These are phyloP conservation scores for Ajuga reptans DNA, from an alignment of 305 asterid species.

Conservation along the genomic window DNA sequence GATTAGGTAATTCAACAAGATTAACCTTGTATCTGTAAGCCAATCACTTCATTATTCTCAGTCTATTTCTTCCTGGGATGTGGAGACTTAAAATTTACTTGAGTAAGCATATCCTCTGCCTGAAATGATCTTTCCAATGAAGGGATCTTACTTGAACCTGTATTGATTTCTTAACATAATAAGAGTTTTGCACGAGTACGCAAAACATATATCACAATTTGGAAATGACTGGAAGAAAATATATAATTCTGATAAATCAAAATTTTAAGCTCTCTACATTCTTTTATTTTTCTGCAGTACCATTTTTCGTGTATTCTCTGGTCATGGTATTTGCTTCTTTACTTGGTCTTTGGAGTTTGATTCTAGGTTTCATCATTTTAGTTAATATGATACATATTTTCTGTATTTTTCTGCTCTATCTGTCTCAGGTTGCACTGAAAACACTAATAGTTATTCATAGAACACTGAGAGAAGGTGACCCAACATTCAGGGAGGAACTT, in stretches of 20 bases:
- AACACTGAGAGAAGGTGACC: slow-evolving; percentile 92
- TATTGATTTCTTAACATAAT: background rate
- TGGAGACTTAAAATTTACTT: background rate
- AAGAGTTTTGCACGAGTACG: background rate
- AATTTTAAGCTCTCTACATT: background rate
- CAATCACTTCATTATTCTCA: background rate
- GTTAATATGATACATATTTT: background rate
- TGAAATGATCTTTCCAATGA: slow-evolving; percentile 1
- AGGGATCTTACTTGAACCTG: background rate
- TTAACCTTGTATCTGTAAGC: background rate
- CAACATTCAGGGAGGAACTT: slow-evolving; percentile 86
- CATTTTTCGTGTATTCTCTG: background rate
- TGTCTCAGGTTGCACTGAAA: slow-evolving; percentile 81
- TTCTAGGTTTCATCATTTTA: slow-evolving; percentile 11
- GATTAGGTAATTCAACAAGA: background rate
- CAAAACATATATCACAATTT: background rate
- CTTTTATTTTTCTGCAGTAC: background rate
- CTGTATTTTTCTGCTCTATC: slow-evolving; percentile 15
- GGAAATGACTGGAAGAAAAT: background rate
- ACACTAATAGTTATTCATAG: slow-evolving; percentile 84
- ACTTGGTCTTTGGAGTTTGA: slow-evolving; percentile 8
- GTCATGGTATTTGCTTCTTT: slow-evolving; percentile 2
- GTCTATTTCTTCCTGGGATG: background rate
- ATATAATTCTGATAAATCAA: background rate
- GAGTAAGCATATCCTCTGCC: slow-evolving; percentile 2